phyloP scores from a whole-genome alignment of 163 green algal species.

The Chloromonas sp. region DNA sequence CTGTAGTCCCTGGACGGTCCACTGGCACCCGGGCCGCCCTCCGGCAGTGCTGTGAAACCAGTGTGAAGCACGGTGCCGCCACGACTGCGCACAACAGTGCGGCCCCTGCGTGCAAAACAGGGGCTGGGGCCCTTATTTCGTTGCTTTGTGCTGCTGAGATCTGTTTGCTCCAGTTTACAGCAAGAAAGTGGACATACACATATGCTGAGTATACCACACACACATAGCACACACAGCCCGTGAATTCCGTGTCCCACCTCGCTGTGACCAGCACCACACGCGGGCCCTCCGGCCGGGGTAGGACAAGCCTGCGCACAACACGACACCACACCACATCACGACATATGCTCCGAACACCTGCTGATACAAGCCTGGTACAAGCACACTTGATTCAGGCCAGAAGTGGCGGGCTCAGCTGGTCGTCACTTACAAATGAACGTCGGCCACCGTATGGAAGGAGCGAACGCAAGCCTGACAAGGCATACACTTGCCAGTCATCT shows the following conservation, averaged over 20 bases:
- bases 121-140: neutral
- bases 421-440: no score
- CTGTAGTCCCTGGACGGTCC: no score
- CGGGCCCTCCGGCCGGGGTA: neutral
- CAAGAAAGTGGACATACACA: neutral
- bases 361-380: no score
- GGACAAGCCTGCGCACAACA: neutral
- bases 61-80: neutral
- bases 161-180: neutral
- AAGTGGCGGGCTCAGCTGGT: no score
- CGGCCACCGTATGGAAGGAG: no score
- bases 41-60: neutral
- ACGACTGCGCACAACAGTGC: neutral
- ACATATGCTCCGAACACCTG: no score
- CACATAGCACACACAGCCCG: no score
- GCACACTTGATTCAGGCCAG: no score
- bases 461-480: no score
- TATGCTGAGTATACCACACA: no score
- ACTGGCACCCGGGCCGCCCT: neutral
- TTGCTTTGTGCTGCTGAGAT: neutral
- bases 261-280: neutral
- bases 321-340: no score
- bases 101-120: neutral
- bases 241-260: neutral
- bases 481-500: no score